Percentiles rank a stretch among this genome's conserved stretches.
Conservation (phyloP, 163 green algal genomes). For the Prototheca wickerhamii region DNA sequence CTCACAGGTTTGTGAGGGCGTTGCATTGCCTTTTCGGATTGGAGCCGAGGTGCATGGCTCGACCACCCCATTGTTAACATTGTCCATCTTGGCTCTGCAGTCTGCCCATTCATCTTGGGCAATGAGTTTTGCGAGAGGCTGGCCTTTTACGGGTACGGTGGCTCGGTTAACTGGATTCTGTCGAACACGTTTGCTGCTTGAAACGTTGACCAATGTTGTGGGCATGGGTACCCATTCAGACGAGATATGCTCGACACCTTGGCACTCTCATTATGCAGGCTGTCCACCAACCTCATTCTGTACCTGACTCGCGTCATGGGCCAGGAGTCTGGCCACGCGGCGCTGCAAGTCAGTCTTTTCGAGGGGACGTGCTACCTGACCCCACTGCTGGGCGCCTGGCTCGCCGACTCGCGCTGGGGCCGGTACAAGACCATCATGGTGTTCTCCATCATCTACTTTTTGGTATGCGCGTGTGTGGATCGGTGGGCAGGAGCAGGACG, state of each 20-base stretch:
- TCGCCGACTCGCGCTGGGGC: conserved; percentile 82
- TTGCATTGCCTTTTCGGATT: background rate
- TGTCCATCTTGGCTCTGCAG: conserved; percentile 9
- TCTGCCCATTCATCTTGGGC: conserved; percentile 83
- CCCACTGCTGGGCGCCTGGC: conserved; percentile 81
- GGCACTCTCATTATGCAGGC: conserved; percentile 36
- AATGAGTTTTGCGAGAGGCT: conserved; percentile 97
- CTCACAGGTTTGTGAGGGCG: conserved; percentile 5
- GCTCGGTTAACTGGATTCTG: background rate
- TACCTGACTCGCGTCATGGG: conserved; percentile 81
- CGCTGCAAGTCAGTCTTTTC: conserved; percentile 60
- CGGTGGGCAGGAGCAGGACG: background rate
- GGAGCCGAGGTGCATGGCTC: background rate
- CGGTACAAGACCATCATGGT: conserved; percentile 93
- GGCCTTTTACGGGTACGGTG: conserved; percentile 72
- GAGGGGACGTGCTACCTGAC: conserved; percentile 88
- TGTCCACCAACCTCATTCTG: conserved; percentile 87
- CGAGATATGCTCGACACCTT: background rate
- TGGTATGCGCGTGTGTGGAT: conserved; percentile 28
- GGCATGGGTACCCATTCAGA: background rate
- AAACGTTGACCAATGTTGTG: background rate
- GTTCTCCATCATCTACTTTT: conserved; percentile 85
- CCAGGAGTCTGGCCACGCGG: conserved; percentile 56
- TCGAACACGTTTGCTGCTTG: background rate
- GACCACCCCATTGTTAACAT: background rate